Evolutionary conservation across 352 stramenopile species (phyloP), one percentile per base, ranked within the genome.

Genomic region (Phytophthora fragariaefolia): DNA sequence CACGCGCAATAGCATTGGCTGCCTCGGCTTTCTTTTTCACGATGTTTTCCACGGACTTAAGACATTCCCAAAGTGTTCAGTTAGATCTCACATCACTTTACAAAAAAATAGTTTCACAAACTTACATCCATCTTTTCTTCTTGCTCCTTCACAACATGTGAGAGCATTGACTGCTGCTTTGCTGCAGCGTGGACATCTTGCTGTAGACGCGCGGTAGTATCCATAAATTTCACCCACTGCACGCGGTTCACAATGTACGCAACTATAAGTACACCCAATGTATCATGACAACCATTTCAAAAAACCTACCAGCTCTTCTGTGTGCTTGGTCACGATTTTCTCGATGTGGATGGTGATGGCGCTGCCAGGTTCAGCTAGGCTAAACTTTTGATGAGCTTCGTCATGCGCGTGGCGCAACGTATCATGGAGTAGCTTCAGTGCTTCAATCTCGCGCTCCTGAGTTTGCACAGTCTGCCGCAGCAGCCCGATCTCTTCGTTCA

Each of bases 271-370:
- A n/a, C n/a, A n/a, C n/a, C n/a, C n/a, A n/a, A n/a, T n/a, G n/a
- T n/a, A n/a, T n/a, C n/a, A n/a, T n/a, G n/a, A n/a, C n/a, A n/a
- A n/a, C n/a, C n/a, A n/a, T n/a, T n/a, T n/a, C n/a, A n/a, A 26
- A 26, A 59, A 26, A 67, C 78, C 6, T 53, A 93, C 85, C 77
- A 92, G 42, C 47, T 79, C 76, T n/a, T 92, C 78, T 2, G 80
- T 84, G 52, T 88, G 74, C 58, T 89, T 87, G 49, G 70, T 61
- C 18, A 93, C 71, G 51, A 89, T 63, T 48, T 82, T 82, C 46
- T 93, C 81, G 54, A 93, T 86, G 58, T 93, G 82, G 6, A 89
- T 77, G 18, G 77, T 82, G 23, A 93, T 71, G 1, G 69, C 73
- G 58, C 78, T 92, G 40, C 72, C 77, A 36, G 69, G 66, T 49